phyloP scores from a whole-genome alignment of 768 basidiomycete species.

The Boletus vermiculosoides region DNA sequence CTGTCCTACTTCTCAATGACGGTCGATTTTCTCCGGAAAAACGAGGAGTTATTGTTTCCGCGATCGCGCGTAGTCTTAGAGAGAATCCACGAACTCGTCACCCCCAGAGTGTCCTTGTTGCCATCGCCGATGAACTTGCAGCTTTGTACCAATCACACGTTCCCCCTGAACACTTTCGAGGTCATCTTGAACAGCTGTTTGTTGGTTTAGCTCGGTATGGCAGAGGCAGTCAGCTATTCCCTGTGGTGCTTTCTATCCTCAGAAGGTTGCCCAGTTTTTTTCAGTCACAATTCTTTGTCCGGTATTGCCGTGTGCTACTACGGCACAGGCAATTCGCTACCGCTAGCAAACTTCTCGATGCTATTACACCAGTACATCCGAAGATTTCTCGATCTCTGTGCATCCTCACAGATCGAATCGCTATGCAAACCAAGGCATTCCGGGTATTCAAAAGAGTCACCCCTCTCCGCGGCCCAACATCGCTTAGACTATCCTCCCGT shows the following conservation, averaged over 20 bases:
- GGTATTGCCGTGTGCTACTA: slow-evolving; percentile 40
- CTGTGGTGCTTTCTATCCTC: slow-evolving; percentile 42
- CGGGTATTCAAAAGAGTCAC: slow-evolving; percentile 1
- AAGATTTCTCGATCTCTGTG: slow-evolving; percentile 11
- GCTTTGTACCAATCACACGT: slow-evolving; percentile 35
- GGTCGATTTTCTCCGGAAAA: slow-evolving; percentile 31
- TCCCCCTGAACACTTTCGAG: slow-evolving; percentile 42
- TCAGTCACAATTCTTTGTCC: slow-evolving; percentile 39
- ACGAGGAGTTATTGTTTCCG: slow-evolving; percentile 37
- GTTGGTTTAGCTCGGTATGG: slow-evolving; percentile 38
- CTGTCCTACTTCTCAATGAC: slow-evolving; percentile 36
- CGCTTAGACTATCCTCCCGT: slow-evolving; percentile 19
- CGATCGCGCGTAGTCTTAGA: slow-evolving; percentile 40
- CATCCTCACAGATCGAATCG: slow-evolving; percentile 2
- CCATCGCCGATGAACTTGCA: slow-evolving; percentile 37
- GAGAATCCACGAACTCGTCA: slow-evolving; percentile 32
- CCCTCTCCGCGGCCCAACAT: slow-evolving; percentile 5
- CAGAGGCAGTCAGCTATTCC: slow-evolving; percentile 36
- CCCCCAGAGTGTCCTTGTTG: slow-evolving; percentile 29
- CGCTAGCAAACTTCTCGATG: slow-evolving; percentile 34
- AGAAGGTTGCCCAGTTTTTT: slow-evolving; percentile 36
- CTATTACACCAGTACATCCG: slow-evolving; percentile 18
- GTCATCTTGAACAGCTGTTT: slow-evolving; percentile 45
- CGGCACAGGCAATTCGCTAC: slow-evolving; percentile 38
- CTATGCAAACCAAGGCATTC: slow-evolving; percentile 10